Percentiles rank a stretch among this genome's conserved stretches.
Evolutionary conservation across 768 basidiomycete species (phyloP).

Genomic region (Leccinum subgranulosum): DNA sequence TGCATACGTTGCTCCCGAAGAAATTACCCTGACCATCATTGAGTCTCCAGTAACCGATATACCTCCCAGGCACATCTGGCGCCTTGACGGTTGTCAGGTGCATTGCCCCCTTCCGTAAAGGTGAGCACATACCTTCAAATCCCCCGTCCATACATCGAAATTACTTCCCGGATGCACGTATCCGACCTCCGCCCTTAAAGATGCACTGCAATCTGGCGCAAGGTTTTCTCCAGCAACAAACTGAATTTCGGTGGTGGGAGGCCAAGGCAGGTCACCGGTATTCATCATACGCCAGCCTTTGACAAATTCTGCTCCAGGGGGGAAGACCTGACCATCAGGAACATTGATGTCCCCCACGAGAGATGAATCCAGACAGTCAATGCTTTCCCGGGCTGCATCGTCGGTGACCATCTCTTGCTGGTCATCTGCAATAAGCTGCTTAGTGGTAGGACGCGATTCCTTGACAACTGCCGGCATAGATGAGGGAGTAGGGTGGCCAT

Average conservation of each 20-base stretch:
- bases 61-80: conserved; percentile 69
- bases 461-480: conserved; percentile 3
- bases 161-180: conserved; percentile 52
- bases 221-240: conserved; percentile 73
- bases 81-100: conserved; percentile 41
- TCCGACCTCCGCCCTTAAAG: conserved; percentile 48
- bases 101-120: neutral
- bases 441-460: neutral
- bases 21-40: conserved; percentile 52
- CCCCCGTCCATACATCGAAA: conserved; percentile 66
- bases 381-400: neutral
- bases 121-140: conserved; percentile 58
- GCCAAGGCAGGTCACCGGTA: conserved; percentile 62
- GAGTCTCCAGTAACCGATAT: conserved; percentile 76
- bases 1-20: conserved; percentile 74
- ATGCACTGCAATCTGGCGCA: conserved; percentile 32
- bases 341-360: conserved; percentile 71
- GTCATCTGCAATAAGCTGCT: neutral
- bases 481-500: conserved; percentile 26
- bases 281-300: conserved; percentile 81
- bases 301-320: conserved; percentile 81
- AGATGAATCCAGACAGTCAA: conserved; percentile 41
- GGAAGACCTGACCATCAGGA: conserved; percentile 71
- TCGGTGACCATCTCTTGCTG: neutral
- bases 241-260: conserved; percentile 59